phyloP scores from a whole-genome alignment of 306 rosid species.

The Lathyrus aphaca region DNA sequence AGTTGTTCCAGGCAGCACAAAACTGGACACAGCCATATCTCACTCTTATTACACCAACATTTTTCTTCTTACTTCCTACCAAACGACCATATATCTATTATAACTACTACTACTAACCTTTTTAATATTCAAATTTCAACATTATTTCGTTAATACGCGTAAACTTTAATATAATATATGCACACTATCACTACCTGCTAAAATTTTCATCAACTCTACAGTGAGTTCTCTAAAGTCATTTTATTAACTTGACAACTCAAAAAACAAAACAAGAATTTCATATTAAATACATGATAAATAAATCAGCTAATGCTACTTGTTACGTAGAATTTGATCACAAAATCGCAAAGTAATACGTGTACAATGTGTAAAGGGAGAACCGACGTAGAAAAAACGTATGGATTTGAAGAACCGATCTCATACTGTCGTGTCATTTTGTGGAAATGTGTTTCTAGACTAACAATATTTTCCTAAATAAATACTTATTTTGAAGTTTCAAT shows the following conservation, averaged over 20 bases:
- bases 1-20: slow-evolving; percentile 20
- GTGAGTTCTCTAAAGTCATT: not conserved
- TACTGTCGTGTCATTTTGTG: not conserved
- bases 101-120: not conserved
- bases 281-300: not conserved
- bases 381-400: not conserved
- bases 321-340: not conserved
- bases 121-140: slow-evolving; percentile 8
- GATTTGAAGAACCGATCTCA: not conserved
- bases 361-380: not conserved
- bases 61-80: slow-evolving; percentile 16
- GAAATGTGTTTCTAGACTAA: not conserved
- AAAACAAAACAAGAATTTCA: no score
- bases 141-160: slow-evolving; percentile 16
- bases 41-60: not conserved
- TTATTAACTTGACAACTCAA: not conserved
- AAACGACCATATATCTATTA: slow-evolving; percentile 1
- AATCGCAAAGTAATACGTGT: not conserved
- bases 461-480: not conserved
- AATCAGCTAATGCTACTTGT: not conserved
- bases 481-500: not conserved
- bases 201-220: not conserved
- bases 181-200: not conserved
- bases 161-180: not conserved
- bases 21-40: slow-evolving; percentile 4